Evolutionary conservation across 805 yeast species (phyloP), one percentile per base, ranked within the genome.

Genomic region (Metschnikowia noctiluminum): DNA sequence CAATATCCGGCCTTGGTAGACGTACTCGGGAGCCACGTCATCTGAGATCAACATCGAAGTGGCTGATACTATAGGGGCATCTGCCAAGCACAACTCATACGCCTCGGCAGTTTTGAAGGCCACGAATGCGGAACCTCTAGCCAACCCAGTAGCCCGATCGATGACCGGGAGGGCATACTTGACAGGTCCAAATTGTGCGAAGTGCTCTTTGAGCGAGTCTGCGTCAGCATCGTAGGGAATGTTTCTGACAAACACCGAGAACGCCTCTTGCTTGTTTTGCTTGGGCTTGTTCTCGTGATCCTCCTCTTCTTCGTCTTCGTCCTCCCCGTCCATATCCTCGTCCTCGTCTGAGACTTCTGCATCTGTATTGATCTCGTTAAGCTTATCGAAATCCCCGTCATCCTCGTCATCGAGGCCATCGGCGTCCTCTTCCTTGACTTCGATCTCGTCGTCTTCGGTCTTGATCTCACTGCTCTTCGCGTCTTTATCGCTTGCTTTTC

Each of bases 71-170:
- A 81, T 80, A 26, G 99, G 98, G 0, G 97, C 96, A 59, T 82
- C 77, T 5, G 74, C 73, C 34, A 91, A 63, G 69, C 97, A 91
- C 45, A 79, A 77, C 31, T 77, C 76, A 59, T 81, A 87, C 3
- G 86, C 80, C 5, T 77, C 82, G 46, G 79, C 80, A 21, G 77
- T 71, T 43, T 65, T 67, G 63, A 94, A 94, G 0, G 96, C 96
- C 38, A 94, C 96, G 64, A 94, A 94, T 0, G 97, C 99, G 0
- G 97, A 86, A 53, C 99, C 99, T 64, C 78, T 87, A 11, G 98
- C 92, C 51, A 88, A 71, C 6, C 95, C 96, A 2, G 96, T 84
- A 47, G 76, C 85, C 61, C 76, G 87, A 62, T 94, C 99, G 53
- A 85, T 75, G 12, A 94, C 99, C 0, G 98, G 97, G 40, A 94